Percentiles rank a stretch among this genome's conserved stretches.
These are phyloP conservation scores for Lactifluus piperatus DNA, from an alignment of 768 basidiomycete genomes.

Conservation along the genomic window DNA sequence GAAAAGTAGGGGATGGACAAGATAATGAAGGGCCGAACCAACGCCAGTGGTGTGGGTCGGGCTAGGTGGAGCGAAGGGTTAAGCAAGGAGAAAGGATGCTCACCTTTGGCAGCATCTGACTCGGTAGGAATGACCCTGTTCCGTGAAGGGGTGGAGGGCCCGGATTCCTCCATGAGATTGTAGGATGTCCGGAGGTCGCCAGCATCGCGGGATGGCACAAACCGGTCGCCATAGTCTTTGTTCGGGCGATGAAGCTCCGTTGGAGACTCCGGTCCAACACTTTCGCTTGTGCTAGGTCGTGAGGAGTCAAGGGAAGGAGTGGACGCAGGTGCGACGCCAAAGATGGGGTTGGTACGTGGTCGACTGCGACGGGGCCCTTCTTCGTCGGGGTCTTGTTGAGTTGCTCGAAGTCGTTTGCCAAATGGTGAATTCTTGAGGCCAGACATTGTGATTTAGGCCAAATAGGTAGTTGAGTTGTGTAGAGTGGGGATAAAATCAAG, in stretches of 20 bases:
- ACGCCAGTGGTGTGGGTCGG: neutral
- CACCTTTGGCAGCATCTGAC: slow-evolving; percentile 38
- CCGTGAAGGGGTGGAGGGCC: slow-evolving; percentile 32
- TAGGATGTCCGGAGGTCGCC: slow-evolving; percentile 56
- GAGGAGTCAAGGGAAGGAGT: slow-evolving; percentile 50
- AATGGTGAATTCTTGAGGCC: slow-evolving; percentile 79
- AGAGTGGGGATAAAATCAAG: slow-evolving; percentile 21
- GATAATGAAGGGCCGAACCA: neutral
- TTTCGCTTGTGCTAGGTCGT: slow-evolving; percentile 45
- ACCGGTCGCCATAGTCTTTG: slow-evolving; percentile 43
- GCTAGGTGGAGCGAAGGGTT: neutral
- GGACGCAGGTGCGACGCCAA: slow-evolving; percentile 39
- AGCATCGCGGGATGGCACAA: slow-evolving; percentile 52
- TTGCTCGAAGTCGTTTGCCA: slow-evolving; percentile 72
- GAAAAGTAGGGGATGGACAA: neutral
- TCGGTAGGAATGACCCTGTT: slow-evolving; percentile 35
- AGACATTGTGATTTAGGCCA: slow-evolving; percentile 39
- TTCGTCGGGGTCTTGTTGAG: slow-evolving; percentile 54
- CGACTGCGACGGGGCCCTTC: slow-evolving; percentile 43
- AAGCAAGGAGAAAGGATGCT: slow-evolving; percentile 5
- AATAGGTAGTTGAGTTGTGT: slow-evolving; percentile 11
- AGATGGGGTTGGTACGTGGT: slow-evolving; percentile 45
- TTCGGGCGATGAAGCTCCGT: slow-evolving; percentile 21
- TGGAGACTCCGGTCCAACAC: slow-evolving; percentile 39
- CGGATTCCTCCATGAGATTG: slow-evolving; percentile 45